Conservation (phyloP, 345 rosid species). For the Dipteronia sinensis region DNA sequence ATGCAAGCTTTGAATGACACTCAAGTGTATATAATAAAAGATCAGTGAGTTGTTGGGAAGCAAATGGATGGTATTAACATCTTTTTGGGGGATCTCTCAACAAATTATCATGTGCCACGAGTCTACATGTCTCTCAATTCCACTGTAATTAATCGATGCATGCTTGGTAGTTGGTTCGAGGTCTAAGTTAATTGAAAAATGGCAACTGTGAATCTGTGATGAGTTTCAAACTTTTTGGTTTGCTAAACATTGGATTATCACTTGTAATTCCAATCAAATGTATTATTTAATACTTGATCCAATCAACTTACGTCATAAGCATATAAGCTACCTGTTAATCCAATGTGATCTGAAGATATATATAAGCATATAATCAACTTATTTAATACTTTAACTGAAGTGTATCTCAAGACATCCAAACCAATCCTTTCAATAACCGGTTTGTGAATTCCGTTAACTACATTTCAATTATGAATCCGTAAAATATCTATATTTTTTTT, state of each 20-base stretch:
- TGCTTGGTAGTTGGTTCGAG: neutral
- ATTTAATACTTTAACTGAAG: no score
- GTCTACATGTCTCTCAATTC: neutral
- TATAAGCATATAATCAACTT: no score
- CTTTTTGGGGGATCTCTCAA: neutral
- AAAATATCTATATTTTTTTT: no score
- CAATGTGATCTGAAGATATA: no score
- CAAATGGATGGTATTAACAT: no score
- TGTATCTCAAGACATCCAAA: neutral
- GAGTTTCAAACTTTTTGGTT: neutral
- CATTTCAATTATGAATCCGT: no score
- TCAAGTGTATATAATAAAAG: neutral
- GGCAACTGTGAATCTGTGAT: neutral
- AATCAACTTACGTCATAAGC: neutral
- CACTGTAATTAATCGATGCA: neutral
- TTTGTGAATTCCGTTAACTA: no score
- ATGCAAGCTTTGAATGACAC: neutral
- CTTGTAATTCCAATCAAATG: no score
- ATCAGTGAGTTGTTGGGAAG: neutral
- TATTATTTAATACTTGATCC: neutral
- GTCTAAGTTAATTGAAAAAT: neutral
- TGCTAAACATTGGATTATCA: neutral
- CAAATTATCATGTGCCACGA: neutral
- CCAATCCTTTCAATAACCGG: no score
- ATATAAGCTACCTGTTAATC: neutral